Evolutionary conservation across 2,329 filamentous ascomycete species (phyloP), one percentile per base, ranked within the genome.

Genomic region (Dothideomycetes sp.): DNA sequence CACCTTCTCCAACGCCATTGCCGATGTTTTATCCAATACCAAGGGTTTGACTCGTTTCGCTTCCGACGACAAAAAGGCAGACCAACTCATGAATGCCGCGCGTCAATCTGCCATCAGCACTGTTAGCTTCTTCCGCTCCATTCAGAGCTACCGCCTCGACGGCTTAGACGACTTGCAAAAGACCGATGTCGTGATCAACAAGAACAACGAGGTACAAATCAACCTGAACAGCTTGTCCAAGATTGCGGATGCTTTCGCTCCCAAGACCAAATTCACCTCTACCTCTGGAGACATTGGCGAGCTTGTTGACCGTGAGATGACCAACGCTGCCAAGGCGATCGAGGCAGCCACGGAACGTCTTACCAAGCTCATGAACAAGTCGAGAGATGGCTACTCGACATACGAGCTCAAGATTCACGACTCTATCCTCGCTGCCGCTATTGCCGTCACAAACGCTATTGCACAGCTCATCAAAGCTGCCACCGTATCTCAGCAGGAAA

Each of bases 351-450:
- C 86, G 0, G 84, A 86, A 42, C 82, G 91, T 38, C 74, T 98
- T 17, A 82, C 83, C 46, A 95, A 93, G 65, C 73, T 98, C 49
- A 88, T 80, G 74, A 95, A 88, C 67, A 96, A 96, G 71, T 86
- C 88, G n/a, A 79, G 86, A 41, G 91, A 96, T 52, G 83, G 84
- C 10, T 96, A 89, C 69, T 88, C 86, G 5, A 95, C 89, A 0
- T 96, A 96, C 64, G 89, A 96, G 64, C 76, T 98, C 48, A 86
- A 84, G 61, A 93, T 98, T 52, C 86, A 95, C 65, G 91, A 96
- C 60, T 84, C 83, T 1, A 96, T 98, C 50, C 73, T 98, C 33
- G 86, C 93, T 53, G 88, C 91, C 5, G 91, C 91, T 2, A 82
- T 86, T 55, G 87, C 88, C 2, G 87, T 98, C 50, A 96, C 91